Conservation (phyloP, 2,329 filamentous ascomycete species). For the Xylariomycetidae sp. region DNA sequence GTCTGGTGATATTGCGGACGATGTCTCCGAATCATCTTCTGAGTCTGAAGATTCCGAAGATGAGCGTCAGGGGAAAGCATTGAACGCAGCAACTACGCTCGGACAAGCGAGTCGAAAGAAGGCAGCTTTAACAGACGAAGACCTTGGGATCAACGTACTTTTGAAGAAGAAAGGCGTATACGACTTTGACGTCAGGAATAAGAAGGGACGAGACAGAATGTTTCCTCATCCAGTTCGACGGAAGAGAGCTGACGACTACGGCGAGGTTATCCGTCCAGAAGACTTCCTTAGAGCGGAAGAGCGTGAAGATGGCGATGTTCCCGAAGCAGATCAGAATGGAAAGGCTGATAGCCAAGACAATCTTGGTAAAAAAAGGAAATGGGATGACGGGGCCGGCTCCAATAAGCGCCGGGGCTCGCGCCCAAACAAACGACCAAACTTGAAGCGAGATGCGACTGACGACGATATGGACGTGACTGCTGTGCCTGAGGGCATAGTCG, state of each 20-base stretch:
- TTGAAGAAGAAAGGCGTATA: slow-evolving; percentile 86
- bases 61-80: slow-evolving; percentile 84
- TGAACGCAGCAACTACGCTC: slow-evolving; percentile 83
- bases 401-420: slow-evolving; percentile 37
- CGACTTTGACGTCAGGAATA: slow-evolving; percentile 87
- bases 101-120: slow-evolving; percentile 83
- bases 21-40: slow-evolving; percentile 80
- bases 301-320: slow-evolving; percentile 67
- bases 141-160: slow-evolving; percentile 86
- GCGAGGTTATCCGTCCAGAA: slow-evolving; percentile 87
- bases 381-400: slow-evolving; percentile 63
- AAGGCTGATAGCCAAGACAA: slow-evolving; percentile 52
- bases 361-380: slow-evolving; percentile 89
- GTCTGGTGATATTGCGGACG: slow-evolving; percentile 71
- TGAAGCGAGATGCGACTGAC: slow-evolving; percentile 35
- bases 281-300: slow-evolving; percentile 93
- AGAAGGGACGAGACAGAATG: slow-evolving; percentile 87
- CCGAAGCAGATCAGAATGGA: slow-evolving; percentile 50
- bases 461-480: slow-evolving; percentile 36
- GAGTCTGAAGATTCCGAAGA: slow-evolving; percentile 84
- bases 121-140: slow-evolving; percentile 79
- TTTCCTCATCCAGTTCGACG: slow-evolving; percentile 82
- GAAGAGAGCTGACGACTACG: slow-evolving; percentile 83
- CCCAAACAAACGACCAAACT: slow-evolving; percentile 57
- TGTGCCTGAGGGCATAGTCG: slow-evolving; percentile 33